phyloP scores from a whole-genome alignment of 108 stramenopile species.

The Stephanodiscus minutulus region DNA sequence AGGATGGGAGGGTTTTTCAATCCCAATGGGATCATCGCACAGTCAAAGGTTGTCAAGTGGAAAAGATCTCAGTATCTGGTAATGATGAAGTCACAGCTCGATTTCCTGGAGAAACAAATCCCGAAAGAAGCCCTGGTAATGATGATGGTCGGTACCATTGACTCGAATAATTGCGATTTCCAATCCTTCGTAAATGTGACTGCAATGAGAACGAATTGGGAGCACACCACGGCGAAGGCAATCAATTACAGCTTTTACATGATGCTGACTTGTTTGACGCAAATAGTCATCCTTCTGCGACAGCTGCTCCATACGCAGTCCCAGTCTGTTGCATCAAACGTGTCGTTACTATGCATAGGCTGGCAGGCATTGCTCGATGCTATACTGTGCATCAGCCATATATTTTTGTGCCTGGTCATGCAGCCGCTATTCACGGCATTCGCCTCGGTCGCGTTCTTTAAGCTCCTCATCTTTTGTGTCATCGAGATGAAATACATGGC shows the following conservation, averaged over 20 bases:
- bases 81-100: slow-evolving; percentile 39
- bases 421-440: slow-evolving; percentile 89
- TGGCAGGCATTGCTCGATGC: slow-evolving; percentile 94
- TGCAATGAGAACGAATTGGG: slow-evolving; percentile 88
- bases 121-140: slow-evolving; percentile 72
- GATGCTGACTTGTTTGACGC: slow-evolving; percentile 88
- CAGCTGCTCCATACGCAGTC: slow-evolving; percentile 88
- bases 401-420: slow-evolving; percentile 85
- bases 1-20: slow-evolving; percentile 45
- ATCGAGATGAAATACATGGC: slow-evolving; percentile 97
- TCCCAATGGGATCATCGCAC: slow-evolving; percentile 11
- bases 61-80: slow-evolving; percentile 39
- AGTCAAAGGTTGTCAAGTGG: slow-evolving; percentile 20
- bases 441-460: slow-evolving; percentile 93
- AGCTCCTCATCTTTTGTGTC: slow-evolving; percentile 92
- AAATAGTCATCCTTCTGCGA: slow-evolving; percentile 84
- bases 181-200: slow-evolving; percentile 71
- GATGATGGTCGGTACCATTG: slow-evolving; percentile 65
- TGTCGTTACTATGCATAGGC: slow-evolving; percentile 87
- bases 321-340: slow-evolving; percentile 75
- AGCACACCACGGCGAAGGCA: slow-evolving; percentile 79
- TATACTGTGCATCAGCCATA: slow-evolving; percentile 83
- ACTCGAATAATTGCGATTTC: slow-evolving; percentile 77
- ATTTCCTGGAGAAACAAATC: slow-evolving; percentile 38
- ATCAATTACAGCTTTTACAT: slow-evolving; percentile 91